Percentiles rank a stretch among this genome's conserved stretches.
Evolutionary conservation across 352 stramenopile genomes (phyloP).

Genomic region (Globisporangium paddicum): DNA sequence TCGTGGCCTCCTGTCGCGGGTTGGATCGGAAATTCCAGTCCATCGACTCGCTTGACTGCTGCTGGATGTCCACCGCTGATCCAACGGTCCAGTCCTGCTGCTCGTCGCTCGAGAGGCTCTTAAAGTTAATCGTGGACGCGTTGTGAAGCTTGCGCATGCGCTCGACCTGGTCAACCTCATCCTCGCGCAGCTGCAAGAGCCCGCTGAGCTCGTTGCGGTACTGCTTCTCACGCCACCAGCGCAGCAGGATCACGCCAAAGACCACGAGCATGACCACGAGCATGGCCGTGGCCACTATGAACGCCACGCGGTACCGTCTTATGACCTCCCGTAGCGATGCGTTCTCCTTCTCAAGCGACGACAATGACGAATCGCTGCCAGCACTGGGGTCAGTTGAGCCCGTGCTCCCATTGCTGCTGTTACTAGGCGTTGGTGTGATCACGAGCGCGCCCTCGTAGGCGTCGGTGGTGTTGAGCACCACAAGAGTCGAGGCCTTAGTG

Average conservation of each 20-base stretch:
- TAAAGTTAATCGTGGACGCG: constrained; percentile 6
- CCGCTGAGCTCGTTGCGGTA: constrained; percentile 8
- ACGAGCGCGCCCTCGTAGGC: constrained; percentile 39
- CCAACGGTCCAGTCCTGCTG: constrained; percentile 4
- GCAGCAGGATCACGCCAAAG: constrained; percentile 7
- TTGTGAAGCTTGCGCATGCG: constrained; percentile 5
- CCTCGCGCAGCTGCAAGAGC: background rate
- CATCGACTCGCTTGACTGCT: constrained; percentile 6
- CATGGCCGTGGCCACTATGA: constrained; percentile 6
- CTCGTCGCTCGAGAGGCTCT: constrained; percentile 7
- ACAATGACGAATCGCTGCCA: background rate
- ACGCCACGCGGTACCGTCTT: constrained; percentile 5
- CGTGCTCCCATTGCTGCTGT: constrained; percentile 8
- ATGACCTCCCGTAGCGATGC: constrained; percentile 1
- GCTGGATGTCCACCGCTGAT: background rate
- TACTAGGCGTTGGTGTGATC: background rate
- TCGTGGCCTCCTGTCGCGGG: background rate
- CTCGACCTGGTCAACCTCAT: background rate
- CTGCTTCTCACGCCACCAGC: constrained; percentile 16
- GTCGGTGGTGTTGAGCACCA: constrained; percentile 43
- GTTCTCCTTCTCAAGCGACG: constrained; percentile 15
- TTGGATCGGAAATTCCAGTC: constrained; percentile 18
- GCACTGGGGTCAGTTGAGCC: constrained; percentile 6
- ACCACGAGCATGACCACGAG: constrained; percentile 9
- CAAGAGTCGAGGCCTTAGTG: constrained; percentile 21